These are phyloP conservation scores for Dictyostelium intermedium DNA, from an alignment of 78 protist species.

Conservation along the genomic window DNA sequence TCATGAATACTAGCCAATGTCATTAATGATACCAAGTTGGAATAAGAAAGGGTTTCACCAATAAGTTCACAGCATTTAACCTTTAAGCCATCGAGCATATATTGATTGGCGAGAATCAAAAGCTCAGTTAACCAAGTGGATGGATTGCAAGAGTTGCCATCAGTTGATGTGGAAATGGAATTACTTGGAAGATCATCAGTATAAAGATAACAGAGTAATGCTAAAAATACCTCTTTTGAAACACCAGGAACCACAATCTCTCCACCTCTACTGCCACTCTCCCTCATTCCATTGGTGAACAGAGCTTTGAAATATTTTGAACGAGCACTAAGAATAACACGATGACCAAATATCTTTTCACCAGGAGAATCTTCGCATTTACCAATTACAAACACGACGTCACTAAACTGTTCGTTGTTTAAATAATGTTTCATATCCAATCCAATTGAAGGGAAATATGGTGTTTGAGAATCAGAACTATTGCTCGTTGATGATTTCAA, in stretches of 20 bases:
- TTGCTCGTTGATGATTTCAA: conserved; percentile 10
- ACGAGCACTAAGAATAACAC: conserved; percentile 58
- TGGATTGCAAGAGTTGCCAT: not conserved
- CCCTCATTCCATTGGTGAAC: conserved; percentile 74
- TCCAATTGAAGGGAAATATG: conserved; percentile 32
- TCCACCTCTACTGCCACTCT: conserved; percentile 18
- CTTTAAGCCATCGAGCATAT: conserved; percentile 71
- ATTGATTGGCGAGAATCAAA: conserved; percentile 59
- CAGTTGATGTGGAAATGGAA: not conserved
- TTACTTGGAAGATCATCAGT: conserved; percentile 55
- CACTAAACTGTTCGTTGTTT: conserved; percentile 63
- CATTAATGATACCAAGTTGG: conserved; percentile 53
- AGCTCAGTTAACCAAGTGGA: conserved; percentile 31
- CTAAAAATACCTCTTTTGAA: conserved; percentile 59
- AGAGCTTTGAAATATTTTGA: conserved; percentile 61
- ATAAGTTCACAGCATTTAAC: conserved; percentile 69
- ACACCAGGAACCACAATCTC: conserved; percentile 34
- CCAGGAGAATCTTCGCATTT: conserved; percentile 14
- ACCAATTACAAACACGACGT: conserved; percentile 46
- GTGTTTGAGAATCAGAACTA: conserved; percentile 5
- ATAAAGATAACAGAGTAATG: conserved; percentile 62
- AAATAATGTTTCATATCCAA: conserved; percentile 38
- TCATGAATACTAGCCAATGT: conserved; percentile 52
- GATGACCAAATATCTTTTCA: conserved; percentile 54
- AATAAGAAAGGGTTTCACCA: conserved; percentile 44